Evolutionary conservation across 768 basidiomycete genomes (phyloP).

Genomic region (Kwoniella mangroviensis): DNA sequence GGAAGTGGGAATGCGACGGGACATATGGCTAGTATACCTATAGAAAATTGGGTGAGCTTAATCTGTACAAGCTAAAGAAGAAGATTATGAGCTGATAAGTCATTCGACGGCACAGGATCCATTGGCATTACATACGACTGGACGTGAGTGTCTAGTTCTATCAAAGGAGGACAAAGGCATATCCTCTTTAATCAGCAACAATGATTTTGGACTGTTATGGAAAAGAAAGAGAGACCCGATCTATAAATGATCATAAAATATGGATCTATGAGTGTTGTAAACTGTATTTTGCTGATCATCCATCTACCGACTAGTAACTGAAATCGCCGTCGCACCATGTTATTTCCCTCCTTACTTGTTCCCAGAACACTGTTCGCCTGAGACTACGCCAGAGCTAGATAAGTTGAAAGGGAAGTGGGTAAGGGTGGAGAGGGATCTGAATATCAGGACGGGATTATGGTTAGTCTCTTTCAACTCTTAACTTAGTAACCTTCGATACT

Average conservation of each 20-base stretch:
- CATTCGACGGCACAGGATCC: slow-evolving; percentile 62
- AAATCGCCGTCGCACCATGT: slow-evolving; percentile 74
- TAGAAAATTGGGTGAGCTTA: slow-evolving; percentile 74
- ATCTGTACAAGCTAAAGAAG: too few species aligned
- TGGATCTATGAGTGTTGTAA: too few species aligned
- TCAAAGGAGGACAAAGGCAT: background rate
- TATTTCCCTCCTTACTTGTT: slow-evolving; percentile 64
- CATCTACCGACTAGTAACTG: slow-evolving; percentile 64
- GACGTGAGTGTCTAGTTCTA: slow-evolving; percentile 60
- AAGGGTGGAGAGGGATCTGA: slow-evolving; percentile 79
- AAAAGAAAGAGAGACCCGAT: too few species aligned
- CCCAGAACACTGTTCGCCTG: slow-evolving; percentile 70
- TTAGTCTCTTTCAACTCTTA: slow-evolving; percentile 55
- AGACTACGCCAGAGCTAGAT: slow-evolving; percentile 72
- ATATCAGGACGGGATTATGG: slow-evolving; percentile 66
- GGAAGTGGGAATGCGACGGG: slow-evolving; percentile 8
- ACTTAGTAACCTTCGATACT: too few species aligned
- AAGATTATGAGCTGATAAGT: background rate
- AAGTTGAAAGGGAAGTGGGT: slow-evolving; percentile 78
- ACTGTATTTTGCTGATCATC: too few species aligned
- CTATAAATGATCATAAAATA: too few species aligned
- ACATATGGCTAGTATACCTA: slow-evolving; percentile 72
- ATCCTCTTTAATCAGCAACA: background rate
- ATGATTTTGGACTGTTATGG: background rate
- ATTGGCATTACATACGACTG: slow-evolving; percentile 74